Evolutionary conservation across 495 filamentous ascomycete genomes (phyloP).

Genomic region (Clavariopsis aquatica): DNA sequence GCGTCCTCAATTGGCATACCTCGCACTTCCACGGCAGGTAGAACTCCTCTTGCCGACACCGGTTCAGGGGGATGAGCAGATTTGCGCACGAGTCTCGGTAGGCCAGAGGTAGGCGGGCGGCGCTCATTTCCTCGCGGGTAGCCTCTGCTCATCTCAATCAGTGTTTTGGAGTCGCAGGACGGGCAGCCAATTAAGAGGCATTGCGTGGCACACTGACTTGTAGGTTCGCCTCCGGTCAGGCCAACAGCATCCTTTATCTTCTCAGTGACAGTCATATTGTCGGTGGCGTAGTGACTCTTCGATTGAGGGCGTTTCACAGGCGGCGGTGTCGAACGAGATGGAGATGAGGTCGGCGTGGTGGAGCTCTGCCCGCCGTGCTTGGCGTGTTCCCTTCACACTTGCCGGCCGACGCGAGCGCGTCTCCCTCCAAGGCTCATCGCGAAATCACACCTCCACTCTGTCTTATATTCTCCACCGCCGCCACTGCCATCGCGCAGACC

Average conservation of each 20-base stretch:
- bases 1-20: conserved; percentile 56
- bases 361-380: conserved; percentile 18
- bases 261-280: conserved; percentile 47
- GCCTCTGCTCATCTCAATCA: conserved; percentile 52
- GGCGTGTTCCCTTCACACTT: not conserved
- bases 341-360: conserved; percentile 6
- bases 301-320: conserved; percentile 20
- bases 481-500: not conserved
- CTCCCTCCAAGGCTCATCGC: conserved; percentile 29
- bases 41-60: conserved; percentile 86
- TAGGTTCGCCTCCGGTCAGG: conserved; percentile 33
- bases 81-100: conserved; percentile 95
- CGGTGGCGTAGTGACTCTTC: conserved; percentile 17
- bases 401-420: conserved; percentile 1
- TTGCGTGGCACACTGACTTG: conserved; percentile 32
- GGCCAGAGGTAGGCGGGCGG: conserved; percentile 79
- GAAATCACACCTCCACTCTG: conserved; percentile 21
- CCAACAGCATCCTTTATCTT: conserved; percentile 48
- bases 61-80: conserved; percentile 91
- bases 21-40: conserved; percentile 98
- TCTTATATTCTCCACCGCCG: not conserved
- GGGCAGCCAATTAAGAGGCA: conserved; percentile 26
- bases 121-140: conserved; percentile 87
- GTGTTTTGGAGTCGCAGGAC: conserved; percentile 16
- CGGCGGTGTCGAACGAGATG: not conserved